Evolutionary conservation across 2,329 filamentous ascomycete species (phyloP).

Genomic region (Fusarium pseudonygamai): DNA sequence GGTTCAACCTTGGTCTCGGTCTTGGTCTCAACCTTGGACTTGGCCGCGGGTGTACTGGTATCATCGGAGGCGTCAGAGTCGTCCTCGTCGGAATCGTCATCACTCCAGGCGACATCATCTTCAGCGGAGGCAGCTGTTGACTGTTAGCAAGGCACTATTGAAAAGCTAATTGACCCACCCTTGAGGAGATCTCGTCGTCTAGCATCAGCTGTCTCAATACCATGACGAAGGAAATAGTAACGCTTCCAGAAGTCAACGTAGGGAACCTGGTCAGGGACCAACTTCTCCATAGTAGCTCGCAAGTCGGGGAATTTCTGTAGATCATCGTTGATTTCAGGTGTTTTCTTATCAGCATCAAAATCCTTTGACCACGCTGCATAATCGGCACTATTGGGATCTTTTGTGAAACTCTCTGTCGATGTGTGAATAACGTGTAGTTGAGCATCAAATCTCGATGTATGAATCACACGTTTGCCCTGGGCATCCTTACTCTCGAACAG

Average conservation of each 20-base stretch:
- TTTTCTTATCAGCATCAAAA: conserved; percentile 87
- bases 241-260: conserved; percentile 92
- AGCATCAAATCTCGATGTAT: conserved; percentile 92
- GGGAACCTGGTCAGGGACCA: conserved; percentile 92
- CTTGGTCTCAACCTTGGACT: conserved; percentile 33
- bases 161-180: conserved; percentile 64
- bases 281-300: conserved; percentile 88
- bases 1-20: conserved; percentile 48
- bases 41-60: conserved; percentile 18
- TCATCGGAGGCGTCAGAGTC: conserved; percentile 42
- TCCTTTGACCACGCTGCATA: conserved; percentile 76
- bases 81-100: conserved; percentile 64
- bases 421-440: conserved; percentile 96
- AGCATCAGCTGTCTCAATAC: conserved; percentile 92
- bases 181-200: conserved; percentile 89
- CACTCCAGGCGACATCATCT: conserved; percentile 77
- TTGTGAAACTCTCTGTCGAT: conserved; percentile 80
- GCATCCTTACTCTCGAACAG: conserved; percentile 95
- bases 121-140: conserved; percentile 71
- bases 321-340: conserved; percentile 82
- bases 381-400: conserved; percentile 80
- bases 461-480: conserved; percentile 89
- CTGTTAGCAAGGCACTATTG: conserved; percentile 18
- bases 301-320: conserved; percentile 88
- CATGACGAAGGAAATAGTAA: conserved; percentile 94